Percentiles rank a stretch among this genome's conserved stretches.
These are phyloP conservation scores for Phaeophleospora eucalypticola DNA, from an alignment of 2,329 filamentous ascomycete genomes.

Conservation along the genomic window DNA sequence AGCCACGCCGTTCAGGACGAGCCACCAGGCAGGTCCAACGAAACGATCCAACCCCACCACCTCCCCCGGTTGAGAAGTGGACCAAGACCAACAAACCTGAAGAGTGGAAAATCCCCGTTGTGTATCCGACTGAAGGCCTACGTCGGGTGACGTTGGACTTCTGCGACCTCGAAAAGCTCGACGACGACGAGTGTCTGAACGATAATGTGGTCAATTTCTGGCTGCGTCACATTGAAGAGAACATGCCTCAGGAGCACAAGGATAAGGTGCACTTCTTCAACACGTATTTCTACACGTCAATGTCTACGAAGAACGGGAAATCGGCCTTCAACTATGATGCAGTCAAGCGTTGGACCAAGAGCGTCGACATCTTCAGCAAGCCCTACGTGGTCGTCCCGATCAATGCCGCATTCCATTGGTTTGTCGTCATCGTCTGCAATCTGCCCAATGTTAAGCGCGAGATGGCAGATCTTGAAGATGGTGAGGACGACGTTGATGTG, in stretches of 20 bases:
- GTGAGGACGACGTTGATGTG: background rate
- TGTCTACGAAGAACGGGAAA: slow-evolving; percentile 55
- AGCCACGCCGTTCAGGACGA: slow-evolving; percentile 6
- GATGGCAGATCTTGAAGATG: slow-evolving; percentile 10
- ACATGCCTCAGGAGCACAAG: slow-evolving; percentile 35
- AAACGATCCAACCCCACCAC: slow-evolving; percentile 8
- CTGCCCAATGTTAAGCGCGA: slow-evolving; percentile 50
- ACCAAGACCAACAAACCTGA: slow-evolving; percentile 19
- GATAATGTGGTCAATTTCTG: slow-evolving; percentile 92
- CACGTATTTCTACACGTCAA: slow-evolving; percentile 80
- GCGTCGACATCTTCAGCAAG: slow-evolving; percentile 70
- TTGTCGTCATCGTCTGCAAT: slow-evolving; percentile 92
- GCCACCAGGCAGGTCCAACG: slow-evolving; percentile 17
- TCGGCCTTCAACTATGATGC: slow-evolving; percentile 72
- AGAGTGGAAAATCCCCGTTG: slow-evolving; percentile 46
- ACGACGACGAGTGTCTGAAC: slow-evolving; percentile 83
- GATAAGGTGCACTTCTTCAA: slow-evolving; percentile 80
- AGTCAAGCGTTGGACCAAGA: slow-evolving; percentile 83
- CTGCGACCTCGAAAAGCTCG: slow-evolving; percentile 70
- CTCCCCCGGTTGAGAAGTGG: slow-evolving; percentile 20
- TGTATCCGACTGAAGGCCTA: slow-evolving; percentile 56
- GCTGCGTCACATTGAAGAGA: slow-evolving; percentile 50
- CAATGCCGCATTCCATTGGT: slow-evolving; percentile 85
- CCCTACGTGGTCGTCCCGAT: slow-evolving; percentile 91
- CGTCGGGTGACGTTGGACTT: slow-evolving; percentile 64